Conservation (phyloP, 495 filamentous ascomycete genomes). For the Aspergillus biplanus region DNA sequence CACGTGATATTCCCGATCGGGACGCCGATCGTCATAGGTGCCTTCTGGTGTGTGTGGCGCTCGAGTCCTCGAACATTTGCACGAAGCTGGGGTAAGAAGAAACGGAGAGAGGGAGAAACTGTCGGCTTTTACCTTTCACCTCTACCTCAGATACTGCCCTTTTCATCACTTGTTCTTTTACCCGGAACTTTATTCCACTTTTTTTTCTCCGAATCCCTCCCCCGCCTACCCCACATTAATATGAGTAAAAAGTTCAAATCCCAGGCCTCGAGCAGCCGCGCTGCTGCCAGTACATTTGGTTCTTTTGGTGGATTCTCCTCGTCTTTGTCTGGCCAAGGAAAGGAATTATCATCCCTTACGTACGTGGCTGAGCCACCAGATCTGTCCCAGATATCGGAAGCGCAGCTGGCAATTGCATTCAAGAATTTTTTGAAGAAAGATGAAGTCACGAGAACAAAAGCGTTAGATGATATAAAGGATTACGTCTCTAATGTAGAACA, state of each 20-base stretch:
- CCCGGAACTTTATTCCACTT: background rate
- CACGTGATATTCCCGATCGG: constrained; percentile 47
- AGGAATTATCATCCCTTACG: constrained; percentile 65
- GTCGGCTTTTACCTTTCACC: background rate
- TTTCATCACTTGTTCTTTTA: constrained; percentile 6
- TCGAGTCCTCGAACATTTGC: background rate
- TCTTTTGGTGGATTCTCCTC: constrained; percentile 49
- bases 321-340: constrained; percentile 50
- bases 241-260: constrained; percentile 75
- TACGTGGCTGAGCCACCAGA: constrained; percentile 87
- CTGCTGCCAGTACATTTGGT: constrained; percentile 54
- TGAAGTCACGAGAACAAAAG: constrained; percentile 89
- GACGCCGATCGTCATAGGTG: constrained; percentile 28
- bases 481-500: constrained; percentile 57
- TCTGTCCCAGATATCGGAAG: constrained; percentile 73
- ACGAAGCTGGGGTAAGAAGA: constrained; percentile 9
- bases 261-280: constrained; percentile 73
- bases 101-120: background rate
- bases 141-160: background rate
- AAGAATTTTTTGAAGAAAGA: constrained; percentile 94
- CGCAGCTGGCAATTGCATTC: constrained; percentile 82
- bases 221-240: constrained; percentile 47
- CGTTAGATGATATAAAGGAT: constrained; percentile 79
- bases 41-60: background rate
- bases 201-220: constrained; percentile 7